phyloP scores from a whole-genome alignment of 1,284 basidiomycete species.

The Trichosporon sp. region DNA sequence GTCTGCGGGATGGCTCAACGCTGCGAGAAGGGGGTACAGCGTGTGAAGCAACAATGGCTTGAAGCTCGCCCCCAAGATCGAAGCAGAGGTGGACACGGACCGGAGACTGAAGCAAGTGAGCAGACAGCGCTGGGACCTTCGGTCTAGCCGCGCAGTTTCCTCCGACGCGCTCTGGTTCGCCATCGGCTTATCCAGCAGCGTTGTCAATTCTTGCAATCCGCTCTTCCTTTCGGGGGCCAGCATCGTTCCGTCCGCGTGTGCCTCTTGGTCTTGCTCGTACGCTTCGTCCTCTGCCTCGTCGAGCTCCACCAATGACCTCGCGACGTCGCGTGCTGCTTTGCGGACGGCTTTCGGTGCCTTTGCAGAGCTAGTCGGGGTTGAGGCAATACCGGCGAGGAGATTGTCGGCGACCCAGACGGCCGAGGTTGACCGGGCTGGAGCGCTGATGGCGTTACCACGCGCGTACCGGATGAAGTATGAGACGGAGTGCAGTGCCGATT shows the following conservation, averaged over 20 bases:
- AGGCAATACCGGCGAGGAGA: conserved; percentile 71
- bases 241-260: conserved; percentile 27
- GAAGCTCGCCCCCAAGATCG: conserved; percentile 62
- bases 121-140: conserved; percentile 62
- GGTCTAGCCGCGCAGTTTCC: conserved; percentile 41
- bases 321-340: conserved; percentile 68
- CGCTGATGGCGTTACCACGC: conserved; percentile 45
- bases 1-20: conserved; percentile 70
- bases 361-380: conserved; percentile 34
- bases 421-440: conserved; percentile 63
- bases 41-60: conserved; percentile 71
- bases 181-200: conserved; percentile 49
- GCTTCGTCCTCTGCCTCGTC: conserved; percentile 73
- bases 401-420: conserved; percentile 80
- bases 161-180: conserved; percentile 35
- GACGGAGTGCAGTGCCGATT: conserved; percentile 69
- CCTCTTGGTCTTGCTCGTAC: conserved; percentile 27
- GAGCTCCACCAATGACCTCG: conserved; percentile 66
- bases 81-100: conserved; percentile 69
- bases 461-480: conserved; percentile 77
- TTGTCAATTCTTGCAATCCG: conserved; percentile 60
- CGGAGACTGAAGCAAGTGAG: conserved; percentile 67
- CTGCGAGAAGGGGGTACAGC: conserved; percentile 78
- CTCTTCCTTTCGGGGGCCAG: conserved; percentile 63
- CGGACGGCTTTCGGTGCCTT: conserved; percentile 60